A percentile compares a stretch with the other conserved stretches of the same genome.
Conservation (phyloP, 2,329 filamentous ascomycete genomes). For the Aphanocladium album region DNA sequence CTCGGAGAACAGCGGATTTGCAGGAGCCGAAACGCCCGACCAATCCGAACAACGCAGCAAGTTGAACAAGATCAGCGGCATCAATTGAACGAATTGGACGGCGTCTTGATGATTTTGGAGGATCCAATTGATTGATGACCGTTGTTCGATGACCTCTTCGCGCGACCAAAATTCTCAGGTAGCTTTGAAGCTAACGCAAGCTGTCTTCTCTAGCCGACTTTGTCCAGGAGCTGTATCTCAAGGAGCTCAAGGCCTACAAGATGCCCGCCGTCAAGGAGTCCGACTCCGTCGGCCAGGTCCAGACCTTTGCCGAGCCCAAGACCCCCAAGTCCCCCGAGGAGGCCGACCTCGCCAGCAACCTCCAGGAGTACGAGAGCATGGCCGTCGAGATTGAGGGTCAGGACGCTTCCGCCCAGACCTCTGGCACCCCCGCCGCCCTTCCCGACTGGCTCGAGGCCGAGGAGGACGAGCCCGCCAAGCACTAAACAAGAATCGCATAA, state of each 20-base stretch:
- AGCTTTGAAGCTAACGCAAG: not conserved
- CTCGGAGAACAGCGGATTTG: conserved; percentile 10
- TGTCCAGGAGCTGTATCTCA: conserved; percentile 96
- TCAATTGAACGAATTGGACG: conserved; percentile 1
- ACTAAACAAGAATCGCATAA: conserved; percentile 34
- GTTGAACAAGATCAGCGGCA: not conserved
- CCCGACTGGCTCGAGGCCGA: conserved; percentile 82
- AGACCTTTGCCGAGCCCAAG: conserved; percentile 77
- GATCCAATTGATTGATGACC: not conserved
- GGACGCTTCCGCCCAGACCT: conserved; percentile 56
- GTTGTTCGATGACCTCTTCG: not conserved
- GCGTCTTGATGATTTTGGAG: not conserved
- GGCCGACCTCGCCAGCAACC: conserved; percentile 81
- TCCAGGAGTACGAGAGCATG: conserved; percentile 93
- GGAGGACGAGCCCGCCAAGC: conserved; percentile 50
- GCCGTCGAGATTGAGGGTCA: conserved; percentile 92
- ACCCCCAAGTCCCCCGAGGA: conserved; percentile 88
- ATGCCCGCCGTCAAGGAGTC: conserved; percentile 72
- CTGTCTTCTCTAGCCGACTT: conserved; percentile 67
- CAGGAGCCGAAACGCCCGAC: not conserved
- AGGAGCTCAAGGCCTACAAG: conserved; percentile 96
- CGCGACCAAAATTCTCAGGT: not conserved
- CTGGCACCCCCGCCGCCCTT: conserved; percentile 51
- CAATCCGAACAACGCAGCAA: not conserved
- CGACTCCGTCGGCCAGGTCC: conserved; percentile 86